Evolutionary conservation across 352 stramenopile genomes (phyloP).

Genomic region (Pythium apleroticum): DNA sequence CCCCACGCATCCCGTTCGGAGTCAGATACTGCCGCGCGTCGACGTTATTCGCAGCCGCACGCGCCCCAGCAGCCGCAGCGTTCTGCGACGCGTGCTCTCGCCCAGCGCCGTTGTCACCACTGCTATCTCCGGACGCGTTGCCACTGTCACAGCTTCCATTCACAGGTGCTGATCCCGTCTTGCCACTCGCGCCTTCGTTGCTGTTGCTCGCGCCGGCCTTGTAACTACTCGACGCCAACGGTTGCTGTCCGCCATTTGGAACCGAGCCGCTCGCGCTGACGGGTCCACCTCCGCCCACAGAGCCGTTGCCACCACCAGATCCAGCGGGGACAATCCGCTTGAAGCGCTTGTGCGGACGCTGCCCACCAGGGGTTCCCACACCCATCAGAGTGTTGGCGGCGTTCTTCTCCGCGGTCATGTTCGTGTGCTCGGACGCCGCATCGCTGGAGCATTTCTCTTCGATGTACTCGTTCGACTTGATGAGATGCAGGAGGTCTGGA

Average conservation of each 20-base stretch:
- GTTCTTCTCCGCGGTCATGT: constrained; percentile 23
- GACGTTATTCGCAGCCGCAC: neutral
- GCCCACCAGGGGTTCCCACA: constrained; percentile 30
- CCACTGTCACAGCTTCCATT: constrained; percentile 3
- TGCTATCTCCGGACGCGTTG: neutral
- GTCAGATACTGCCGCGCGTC: constrained; percentile 19
- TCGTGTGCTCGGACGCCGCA: constrained; percentile 29
- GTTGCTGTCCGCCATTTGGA: neutral
- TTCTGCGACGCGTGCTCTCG: neutral
- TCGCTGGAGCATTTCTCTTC: constrained; percentile 73
- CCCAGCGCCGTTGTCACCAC: neutral
- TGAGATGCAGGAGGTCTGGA: constrained; percentile 71
- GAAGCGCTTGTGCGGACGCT: constrained; percentile 61
- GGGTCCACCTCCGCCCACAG: neutral
- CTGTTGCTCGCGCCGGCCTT: neutral
- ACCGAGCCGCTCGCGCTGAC: constrained; percentile 1
- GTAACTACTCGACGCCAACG: neutral
- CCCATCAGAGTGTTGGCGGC: constrained; percentile 31
- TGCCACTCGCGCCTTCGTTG: neutral
- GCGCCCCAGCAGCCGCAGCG: neutral
- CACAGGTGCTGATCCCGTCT: neutral
- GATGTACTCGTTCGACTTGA: constrained; percentile 86
- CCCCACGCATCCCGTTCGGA: constrained; percentile 15
- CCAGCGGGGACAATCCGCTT: constrained; percentile 46
- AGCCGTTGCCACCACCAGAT: neutral